These are phyloP conservation scores for Penicillium maclennaniae DNA, from an alignment of 495 filamentous ascomycete genomes.

Conservation along the genomic window DNA sequence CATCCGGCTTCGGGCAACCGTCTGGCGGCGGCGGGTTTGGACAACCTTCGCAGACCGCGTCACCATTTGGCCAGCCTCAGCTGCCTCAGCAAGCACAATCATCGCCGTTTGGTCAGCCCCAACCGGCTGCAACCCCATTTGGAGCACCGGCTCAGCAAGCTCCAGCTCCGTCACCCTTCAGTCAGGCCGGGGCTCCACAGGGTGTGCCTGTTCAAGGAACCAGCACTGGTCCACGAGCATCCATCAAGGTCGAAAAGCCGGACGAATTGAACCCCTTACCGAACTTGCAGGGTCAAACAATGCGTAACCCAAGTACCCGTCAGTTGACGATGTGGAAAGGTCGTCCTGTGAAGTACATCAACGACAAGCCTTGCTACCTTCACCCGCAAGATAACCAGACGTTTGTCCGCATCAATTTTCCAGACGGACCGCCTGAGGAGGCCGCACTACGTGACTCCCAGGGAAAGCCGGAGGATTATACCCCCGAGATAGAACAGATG, in stretches of 20 bases:
- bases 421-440: constrained; percentile 61
- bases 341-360: constrained; percentile 50
- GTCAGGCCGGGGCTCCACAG: constrained; percentile 24
- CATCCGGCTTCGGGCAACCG: constrained; percentile 19
- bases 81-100: constrained; percentile 4
- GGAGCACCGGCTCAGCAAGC: constrained; percentile 19
- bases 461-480: constrained; percentile 38
- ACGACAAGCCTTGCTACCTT: constrained; percentile 48
- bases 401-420: constrained; percentile 61
- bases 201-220: constrained; percentile 13
- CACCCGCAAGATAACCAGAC: constrained; percentile 45
- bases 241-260: constrained; percentile 28
- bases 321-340: constrained; percentile 50
- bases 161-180: constrained; percentile 19
- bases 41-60: constrained; percentile 16
- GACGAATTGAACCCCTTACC: constrained; percentile 37
- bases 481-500: constrained; percentile 47
- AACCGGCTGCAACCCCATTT: constrained; percentile 12
- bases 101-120: constrained; percentile 38
- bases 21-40: constrained; percentile 25
- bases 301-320: constrained; percentile 34
- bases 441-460: constrained; percentile 37
- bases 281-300: constrained; percentile 34
- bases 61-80: constrained; percentile 16
- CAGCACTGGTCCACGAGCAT: constrained; percentile 28